These are phyloP conservation scores for Parmales sp. DNA, from an alignment of 108 stramenopile species.

Conservation along the genomic window DNA sequence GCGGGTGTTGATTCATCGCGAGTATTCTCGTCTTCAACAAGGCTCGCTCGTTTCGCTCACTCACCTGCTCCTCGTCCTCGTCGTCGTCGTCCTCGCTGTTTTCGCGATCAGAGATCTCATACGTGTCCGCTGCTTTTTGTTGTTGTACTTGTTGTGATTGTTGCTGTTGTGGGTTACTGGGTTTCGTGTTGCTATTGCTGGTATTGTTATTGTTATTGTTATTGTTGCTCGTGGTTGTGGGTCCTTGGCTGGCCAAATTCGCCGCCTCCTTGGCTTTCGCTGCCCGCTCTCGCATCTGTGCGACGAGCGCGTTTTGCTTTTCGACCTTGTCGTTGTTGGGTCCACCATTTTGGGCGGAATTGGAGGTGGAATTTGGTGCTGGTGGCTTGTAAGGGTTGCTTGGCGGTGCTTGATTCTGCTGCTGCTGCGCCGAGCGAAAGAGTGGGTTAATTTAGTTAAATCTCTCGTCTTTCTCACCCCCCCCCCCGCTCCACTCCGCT, in stretches of 20 bases:
- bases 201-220: background rate
- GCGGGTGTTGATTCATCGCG: too few relatives aligned
- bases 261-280: too few relatives aligned
- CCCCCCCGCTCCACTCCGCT: too few relatives aligned
- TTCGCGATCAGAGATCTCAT: constrained; percentile 73
- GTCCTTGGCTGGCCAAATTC: too few relatives aligned
- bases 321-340: constrained; percentile 14
- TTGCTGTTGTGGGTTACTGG: too few relatives aligned
- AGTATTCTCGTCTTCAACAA: too few relatives aligned
- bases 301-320: constrained; percentile 28
- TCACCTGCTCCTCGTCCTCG: constrained; percentile 53
- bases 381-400: background rate
- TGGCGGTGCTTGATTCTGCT: constrained; percentile 23
- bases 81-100: constrained; percentile 55
- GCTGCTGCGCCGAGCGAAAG: too few relatives aligned
- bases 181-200: too few relatives aligned
- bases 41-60: too few relatives aligned
- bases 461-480: too few relatives aligned
- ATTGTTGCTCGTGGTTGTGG: too few relatives aligned
- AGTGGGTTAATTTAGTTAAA: too few relatives aligned
- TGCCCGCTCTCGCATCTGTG: constrained; percentile 62
- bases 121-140: constrained; percentile 49
- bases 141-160: background rate
- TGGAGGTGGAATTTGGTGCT: background rate
- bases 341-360: background rate